Evolutionary conservation across 2,329 filamentous ascomycete species (phyloP).

Genomic region (Whalleya microplaca): DNA sequence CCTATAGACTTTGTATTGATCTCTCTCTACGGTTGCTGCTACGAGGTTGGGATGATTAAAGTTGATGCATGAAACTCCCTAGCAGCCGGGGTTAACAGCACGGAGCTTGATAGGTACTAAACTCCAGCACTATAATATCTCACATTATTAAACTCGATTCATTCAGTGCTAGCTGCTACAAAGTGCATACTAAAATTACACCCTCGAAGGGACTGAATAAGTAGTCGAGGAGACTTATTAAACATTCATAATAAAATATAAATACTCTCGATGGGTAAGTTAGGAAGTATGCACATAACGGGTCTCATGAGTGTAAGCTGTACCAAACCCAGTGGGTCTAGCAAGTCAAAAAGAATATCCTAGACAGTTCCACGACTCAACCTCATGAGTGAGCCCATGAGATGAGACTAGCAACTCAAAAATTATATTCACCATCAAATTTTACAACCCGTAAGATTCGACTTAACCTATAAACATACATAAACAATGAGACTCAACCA

Average conservation of each 20-base stretch:
- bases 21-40: too few relatives aligned
- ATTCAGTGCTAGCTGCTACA: too few relatives aligned
- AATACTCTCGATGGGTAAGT: background rate
- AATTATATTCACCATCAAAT: background rate
- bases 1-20: too few relatives aligned
- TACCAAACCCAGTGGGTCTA: too few relatives aligned
- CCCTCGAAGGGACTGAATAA: too few relatives aligned
- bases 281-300: background rate
- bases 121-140: background rate
- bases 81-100: too few relatives aligned
- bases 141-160: too few relatives aligned
- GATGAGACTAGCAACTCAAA: background rate
- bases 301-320: background rate
- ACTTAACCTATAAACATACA: background rate
- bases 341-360: background rate
- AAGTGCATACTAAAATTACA: too few relatives aligned
- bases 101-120: background rate
- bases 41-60: too few relatives aligned
- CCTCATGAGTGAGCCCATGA: background rate
- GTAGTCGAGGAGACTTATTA: background rate
- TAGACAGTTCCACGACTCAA: background rate
- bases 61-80: too few relatives aligned
- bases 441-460: background rate
- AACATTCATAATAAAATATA: background rate
- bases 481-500: background rate